These are phyloP conservation scores for Pelargonium cotyledonis DNA, from an alignment of 441 rosid species.

Conservation along the genomic window DNA sequence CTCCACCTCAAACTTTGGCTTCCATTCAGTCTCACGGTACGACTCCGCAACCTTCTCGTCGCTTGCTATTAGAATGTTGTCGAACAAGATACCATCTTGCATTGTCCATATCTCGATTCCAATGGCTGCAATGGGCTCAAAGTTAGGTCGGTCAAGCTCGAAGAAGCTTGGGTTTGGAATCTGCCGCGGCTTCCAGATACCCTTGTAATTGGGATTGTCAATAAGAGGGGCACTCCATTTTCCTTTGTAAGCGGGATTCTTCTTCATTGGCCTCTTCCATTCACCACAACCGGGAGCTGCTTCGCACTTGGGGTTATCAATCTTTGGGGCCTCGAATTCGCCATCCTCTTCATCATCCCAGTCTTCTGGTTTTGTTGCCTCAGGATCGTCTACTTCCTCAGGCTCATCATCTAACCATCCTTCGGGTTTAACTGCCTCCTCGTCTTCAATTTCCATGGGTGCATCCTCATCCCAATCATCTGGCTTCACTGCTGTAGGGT, in stretches of 20 bases:
- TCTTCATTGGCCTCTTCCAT: conserved; percentile 31
- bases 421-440: conserved; percentile 29
- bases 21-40: conserved; percentile 27
- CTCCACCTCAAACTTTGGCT: conserved; percentile 30
- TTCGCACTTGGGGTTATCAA: conserved; percentile 26
- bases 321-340: conserved; percentile 30
- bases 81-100: conserved; percentile 35
- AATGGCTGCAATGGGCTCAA: conserved; percentile 32
- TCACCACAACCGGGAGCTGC: conserved; percentile 30
- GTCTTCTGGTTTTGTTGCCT: conserved; percentile 30
- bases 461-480: conserved; percentile 36
- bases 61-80: conserved; percentile 27
- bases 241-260: conserved; percentile 28
- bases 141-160: conserved; percentile 24
- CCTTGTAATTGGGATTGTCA: conserved; percentile 31
- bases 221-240: conserved; percentile 32
- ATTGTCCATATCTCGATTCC: conserved; percentile 38
- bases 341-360: conserved; percentile 40
- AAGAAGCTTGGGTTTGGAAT: conserved; percentile 29
- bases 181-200: conserved; percentile 31
- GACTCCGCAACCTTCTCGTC: conserved; percentile 27
- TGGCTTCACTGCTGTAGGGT: conserved; percentile 25
- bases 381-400: conserved; percentile 33
- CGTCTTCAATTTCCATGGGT: conserved; percentile 26
- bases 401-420: conserved; percentile 33